Base-by-base conservation (phyloP, 1,284 basidiomycete species). In the Papiliotrema flavescens region DNA sequence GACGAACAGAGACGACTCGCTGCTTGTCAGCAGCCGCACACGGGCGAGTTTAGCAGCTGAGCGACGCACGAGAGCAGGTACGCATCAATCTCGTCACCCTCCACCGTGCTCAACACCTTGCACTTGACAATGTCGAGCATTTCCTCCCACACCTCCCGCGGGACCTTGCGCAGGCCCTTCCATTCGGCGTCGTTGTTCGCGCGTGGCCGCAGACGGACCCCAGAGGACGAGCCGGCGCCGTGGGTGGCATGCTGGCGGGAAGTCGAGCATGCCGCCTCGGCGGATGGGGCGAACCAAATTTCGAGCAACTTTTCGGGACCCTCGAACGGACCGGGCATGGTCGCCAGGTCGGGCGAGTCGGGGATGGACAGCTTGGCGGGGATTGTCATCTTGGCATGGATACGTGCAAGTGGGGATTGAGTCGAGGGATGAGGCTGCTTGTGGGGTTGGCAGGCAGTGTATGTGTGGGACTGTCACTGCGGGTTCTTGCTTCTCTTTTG, bases 111-210 rank as follows among this genome's bases (percentile, higher is more conserved):
- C 71, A 99, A 83, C 35, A 98, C 89, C 75, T 98, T 94, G 82
- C 96, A 99, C 76, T 90, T 87, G 73, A 99, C 96, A 62, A 96
- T 89, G 77, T 89, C 87, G 56, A 99, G 85, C 93, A 98, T 97
- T 59, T 89, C 87, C 79, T 98, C 93, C 96, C 96, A 99, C 17
- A 89, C 80, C 19, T 80, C 76, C 55, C 85, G 81, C 61, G 85
- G 82, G 43, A 98, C 87, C 65, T 81, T 84, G 55, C 93, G 81
- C 49, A 98, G 81, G 20, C 95, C 95, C 36, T 58, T 67, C 65
- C 69, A 71, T 13, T 64, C 61, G 17, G 49, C 15, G 37, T 49
- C 17, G 40, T 45, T 42, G 46, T 32, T 15, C 37, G 36, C 28
- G 19, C 41, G 26, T 14, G 32, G 2, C 8, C 28, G 40, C 28